Evolutionary conservation across 1,284 basidiomycete genomes (phyloP).

Genomic region (Vanrija pseudolonga): DNA sequence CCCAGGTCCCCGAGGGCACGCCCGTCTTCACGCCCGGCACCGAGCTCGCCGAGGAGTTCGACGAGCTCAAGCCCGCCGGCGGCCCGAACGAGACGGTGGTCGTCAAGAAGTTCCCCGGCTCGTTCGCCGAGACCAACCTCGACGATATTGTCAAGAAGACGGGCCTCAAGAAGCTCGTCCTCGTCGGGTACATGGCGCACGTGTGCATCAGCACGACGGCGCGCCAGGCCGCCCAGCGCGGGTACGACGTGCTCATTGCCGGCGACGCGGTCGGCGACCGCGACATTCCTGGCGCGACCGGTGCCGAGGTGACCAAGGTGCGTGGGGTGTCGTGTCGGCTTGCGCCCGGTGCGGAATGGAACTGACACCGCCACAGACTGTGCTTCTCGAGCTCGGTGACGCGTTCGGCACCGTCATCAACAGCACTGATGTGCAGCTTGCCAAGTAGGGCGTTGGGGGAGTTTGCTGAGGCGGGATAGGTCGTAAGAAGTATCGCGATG

Average conservation of each 20-base stretch:
- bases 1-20: slow-evolving; percentile 19
- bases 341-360: no score
- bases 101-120: slow-evolving; percentile 21
- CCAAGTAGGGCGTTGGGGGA: not conserved
- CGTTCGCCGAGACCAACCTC: slow-evolving; percentile 27
- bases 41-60: slow-evolving; percentile 23
- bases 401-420: slow-evolving; percentile 17
- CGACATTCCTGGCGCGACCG: slow-evolving; percentile 27
- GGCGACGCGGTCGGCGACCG: slow-evolving; percentile 27
- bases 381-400: slow-evolving; percentile 15
- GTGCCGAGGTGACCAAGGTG: slow-evolving; percentile 11
- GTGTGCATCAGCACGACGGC: slow-evolving; percentile 28
- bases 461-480: no score
- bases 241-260: slow-evolving; percentile 23
- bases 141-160: slow-evolving; percentile 16
- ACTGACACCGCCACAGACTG: slow-evolving; percentile 2
- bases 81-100: slow-evolving; percentile 19
- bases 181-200: slow-evolving; percentile 31
- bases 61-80: slow-evolving; percentile 16
- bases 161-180: slow-evolving; percentile 21
- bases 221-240: slow-evolving; percentile 24
- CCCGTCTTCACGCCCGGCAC: slow-evolving; percentile 30
- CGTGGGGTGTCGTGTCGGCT: not conserved
- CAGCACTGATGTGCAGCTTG: slow-evolving; percentile 9
- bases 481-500: no score